Conservation (phyloP, 352 stramenopile genomes). For the Globisporangium nodosum region DNA sequence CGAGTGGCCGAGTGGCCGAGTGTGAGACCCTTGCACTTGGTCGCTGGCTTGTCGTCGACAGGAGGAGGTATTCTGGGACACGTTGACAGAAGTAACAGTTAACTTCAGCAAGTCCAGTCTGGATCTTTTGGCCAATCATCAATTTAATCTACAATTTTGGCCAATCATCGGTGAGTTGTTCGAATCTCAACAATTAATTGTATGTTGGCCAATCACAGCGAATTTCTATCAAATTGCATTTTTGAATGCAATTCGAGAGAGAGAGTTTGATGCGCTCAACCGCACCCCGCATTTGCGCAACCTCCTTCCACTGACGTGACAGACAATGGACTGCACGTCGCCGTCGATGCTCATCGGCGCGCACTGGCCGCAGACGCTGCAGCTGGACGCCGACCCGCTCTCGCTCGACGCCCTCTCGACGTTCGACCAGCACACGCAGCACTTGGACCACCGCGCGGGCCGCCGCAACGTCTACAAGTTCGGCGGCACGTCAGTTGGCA, state of each 20-base stretch:
- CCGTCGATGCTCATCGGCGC: slow-evolving; percentile 64
- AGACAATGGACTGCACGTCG: slow-evolving; percentile 67
- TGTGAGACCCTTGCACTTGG: too few species aligned
- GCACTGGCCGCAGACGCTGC: slow-evolving; percentile 34
- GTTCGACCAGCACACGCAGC: slow-evolving; percentile 8
- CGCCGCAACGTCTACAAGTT: slow-evolving; percentile 84
- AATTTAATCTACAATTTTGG: too few species aligned
- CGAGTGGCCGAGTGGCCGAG: too few species aligned
- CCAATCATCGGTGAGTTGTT: too few species aligned
- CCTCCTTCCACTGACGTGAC: neutral
- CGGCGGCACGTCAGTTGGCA: slow-evolving; percentile 71
- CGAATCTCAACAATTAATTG: too few species aligned
- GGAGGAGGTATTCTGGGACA: too few species aligned
- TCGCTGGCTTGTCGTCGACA: too few species aligned
- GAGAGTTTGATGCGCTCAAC: neutral
- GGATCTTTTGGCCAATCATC: too few species aligned
- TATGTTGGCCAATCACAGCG: too few species aligned
- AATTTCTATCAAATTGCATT: neutral
- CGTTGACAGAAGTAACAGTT: neutral
- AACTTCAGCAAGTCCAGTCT: neutral
- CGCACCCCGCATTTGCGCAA: too few species aligned
- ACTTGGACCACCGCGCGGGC: slow-evolving; percentile 52
- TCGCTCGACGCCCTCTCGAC: slow-evolving; percentile 14
- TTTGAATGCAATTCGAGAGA: neutral
- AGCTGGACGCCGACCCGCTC: slow-evolving; percentile 17